phyloP scores from a whole-genome alignment of 192 early-diverging fungal species.

The Coemansia sp. region DNA sequence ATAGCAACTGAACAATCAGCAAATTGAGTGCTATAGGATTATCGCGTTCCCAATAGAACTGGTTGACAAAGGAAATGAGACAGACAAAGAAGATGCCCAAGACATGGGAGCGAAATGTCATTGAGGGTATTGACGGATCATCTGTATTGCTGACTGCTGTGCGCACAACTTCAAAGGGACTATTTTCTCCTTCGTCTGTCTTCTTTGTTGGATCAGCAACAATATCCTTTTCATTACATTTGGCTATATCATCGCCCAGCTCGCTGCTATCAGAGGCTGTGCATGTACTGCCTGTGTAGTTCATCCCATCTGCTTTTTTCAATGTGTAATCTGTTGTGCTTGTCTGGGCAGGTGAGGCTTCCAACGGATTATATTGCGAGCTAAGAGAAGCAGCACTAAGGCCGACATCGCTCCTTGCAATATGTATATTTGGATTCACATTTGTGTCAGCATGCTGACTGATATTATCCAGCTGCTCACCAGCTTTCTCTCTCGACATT shows the following conservation, averaged over 20 bases:
- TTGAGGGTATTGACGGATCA: constrained; percentile 60
- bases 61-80: constrained; percentile 67
- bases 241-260: not conserved
- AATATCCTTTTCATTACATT: constrained; percentile 13
- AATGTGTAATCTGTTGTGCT: not conserved
- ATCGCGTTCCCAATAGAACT: constrained; percentile 85
- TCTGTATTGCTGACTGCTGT: constrained; percentile 66
- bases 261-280: constrained; percentile 21
- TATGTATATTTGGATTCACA: too few species aligned
- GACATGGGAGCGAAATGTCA: constrained; percentile 72
- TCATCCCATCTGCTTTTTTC: constrained; percentile 4
- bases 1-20: constrained; percentile 70
- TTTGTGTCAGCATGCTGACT: too few species aligned
- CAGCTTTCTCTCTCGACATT: too few species aligned
- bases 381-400: too few species aligned
- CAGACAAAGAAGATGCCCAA: constrained; percentile 68
- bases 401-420: too few species aligned
- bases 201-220: not conserved
- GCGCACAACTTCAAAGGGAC: constrained; percentile 72
- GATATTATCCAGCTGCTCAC: too few species aligned
- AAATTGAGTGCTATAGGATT: constrained; percentile 73
- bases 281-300: constrained; percentile 25
- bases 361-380: too few species aligned
- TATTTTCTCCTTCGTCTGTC: constrained; percentile 22
- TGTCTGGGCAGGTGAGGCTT: constrained; percentile 5